A percentile compares a stretch with the other conserved stretches of the same genome.
Conservation (phyloP, 768 basidiomycete genomes). For the Trametes elegans region DNA sequence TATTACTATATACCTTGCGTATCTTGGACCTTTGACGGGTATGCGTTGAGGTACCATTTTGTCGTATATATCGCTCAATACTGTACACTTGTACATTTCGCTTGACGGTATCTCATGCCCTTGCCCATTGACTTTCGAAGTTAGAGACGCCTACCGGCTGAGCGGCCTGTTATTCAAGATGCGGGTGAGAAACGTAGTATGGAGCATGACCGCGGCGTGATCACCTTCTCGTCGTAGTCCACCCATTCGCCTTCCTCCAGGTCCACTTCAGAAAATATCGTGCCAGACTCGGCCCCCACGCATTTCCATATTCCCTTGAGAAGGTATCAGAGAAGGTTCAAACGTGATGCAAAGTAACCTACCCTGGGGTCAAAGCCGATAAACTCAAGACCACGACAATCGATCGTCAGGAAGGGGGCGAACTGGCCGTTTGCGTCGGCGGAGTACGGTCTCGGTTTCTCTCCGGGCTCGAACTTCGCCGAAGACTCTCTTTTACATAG, state of each 20-base stretch:
- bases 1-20: no score
- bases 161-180: slow-evolving; percentile 41
- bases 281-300: slow-evolving; percentile 54
- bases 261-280: slow-evolving; percentile 63
- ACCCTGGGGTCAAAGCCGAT: slow-evolving; percentile 73
- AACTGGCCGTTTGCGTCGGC: slow-evolving; percentile 60
- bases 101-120: slow-evolving; percentile 41
- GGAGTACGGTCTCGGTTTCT: slow-evolving; percentile 52
- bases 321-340: not conserved
- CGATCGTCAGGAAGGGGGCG: slow-evolving; percentile 65
- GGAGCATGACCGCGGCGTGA: slow-evolving; percentile 4
- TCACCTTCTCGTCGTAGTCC: slow-evolving; percentile 90
- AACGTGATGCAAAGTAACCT: slow-evolving; percentile 18
- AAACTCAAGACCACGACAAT: slow-evolving; percentile 88
- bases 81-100: not conserved
- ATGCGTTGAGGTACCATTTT: no score
- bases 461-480: slow-evolving; percentile 67
- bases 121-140: slow-evolving; percentile 62
- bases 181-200: not conserved
- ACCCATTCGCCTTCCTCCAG: slow-evolving; percentile 71
- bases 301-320: slow-evolving; percentile 77
- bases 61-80: not conserved
- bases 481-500: slow-evolving; percentile 78
- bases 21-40: no score
- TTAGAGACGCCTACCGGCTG: slow-evolving; percentile 71